Evolutionary conservation across 495 filamentous ascomycete species (phyloP), one percentile per base, ranked within the genome.

Genomic region (Penicillium taxi): DNA sequence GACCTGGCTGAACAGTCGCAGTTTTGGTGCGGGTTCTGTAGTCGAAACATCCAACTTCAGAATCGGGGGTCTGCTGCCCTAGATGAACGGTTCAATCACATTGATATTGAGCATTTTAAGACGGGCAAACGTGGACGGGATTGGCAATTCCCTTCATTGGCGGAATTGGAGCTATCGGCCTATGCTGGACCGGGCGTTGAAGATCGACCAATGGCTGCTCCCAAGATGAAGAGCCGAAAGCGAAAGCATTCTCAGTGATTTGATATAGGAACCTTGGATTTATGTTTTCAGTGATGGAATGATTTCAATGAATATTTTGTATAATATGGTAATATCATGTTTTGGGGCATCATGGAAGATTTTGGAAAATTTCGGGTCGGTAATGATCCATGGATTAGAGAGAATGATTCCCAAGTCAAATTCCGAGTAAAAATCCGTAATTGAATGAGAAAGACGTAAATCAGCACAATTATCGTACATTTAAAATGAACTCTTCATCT

Each of bases 21-120:
- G 5, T 95, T 89, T 56, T 95, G 88, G 88, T 96, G 90, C 47
- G 90, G 90, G 0, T 94, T 95, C 52, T 95, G 89, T 52, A 53
- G 56, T 23, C 52, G 59, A 9, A 67, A 78, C 5, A 64, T 88
- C 8, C 51, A 64, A 11, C 64, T 88, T 9, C 56, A 69, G 24
- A 67, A 66, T 12, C 58, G 65, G 6, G 75, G 74, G 0, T 45
- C 70, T 2, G 73, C 69, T 11, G 82, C 78, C 0, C 78, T 75
- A 72, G 77, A 83, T 36, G 82, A 86, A 53, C 70, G 90, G 3
- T 90, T 87, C 52, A 77, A 91, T 52, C 90, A 96, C 58, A 89
- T 95, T 30, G 88, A 87, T 42, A 36, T 47, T 0, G 66, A 78
- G 35, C 89, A 94, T 52, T 89, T 84, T 39, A 67, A 72, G 33